Evolutionary conservation across 192 early-diverging fungal species (phyloP).

Genomic region (Neocallimastix lanati): DNA sequence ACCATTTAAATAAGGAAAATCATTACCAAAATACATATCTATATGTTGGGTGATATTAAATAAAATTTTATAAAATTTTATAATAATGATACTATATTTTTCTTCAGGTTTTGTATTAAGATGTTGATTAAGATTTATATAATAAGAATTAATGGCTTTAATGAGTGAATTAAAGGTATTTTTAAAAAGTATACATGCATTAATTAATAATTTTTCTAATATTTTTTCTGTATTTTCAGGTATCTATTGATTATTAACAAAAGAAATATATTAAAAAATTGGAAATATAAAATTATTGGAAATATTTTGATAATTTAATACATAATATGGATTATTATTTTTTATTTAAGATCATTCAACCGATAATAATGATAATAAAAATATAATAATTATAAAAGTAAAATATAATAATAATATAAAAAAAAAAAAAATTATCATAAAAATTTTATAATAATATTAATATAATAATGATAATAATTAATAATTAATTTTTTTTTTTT

Average conservation of each 20-base stretch:
- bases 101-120: neutral
- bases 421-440: too few species aligned
- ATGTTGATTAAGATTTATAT: neutral
- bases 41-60: neutral
- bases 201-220: neutral
- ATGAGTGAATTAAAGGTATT: neutral
- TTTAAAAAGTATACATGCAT: neutral
- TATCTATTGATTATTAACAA: neutral
- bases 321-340: too few species aligned
- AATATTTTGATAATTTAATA: too few species aligned
- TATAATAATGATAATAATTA: too few species aligned
- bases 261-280: too few species aligned
- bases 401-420: too few species aligned
- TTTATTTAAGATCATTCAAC: too few species aligned
- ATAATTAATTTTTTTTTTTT: too few species aligned
- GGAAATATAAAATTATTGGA: too few species aligned
- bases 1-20: neutral
- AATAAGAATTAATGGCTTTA: neutral
- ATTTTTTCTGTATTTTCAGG: neutral
- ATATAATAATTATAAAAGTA: too few species aligned
- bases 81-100: neutral
- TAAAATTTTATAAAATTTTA: neutral
- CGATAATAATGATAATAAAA: too few species aligned
- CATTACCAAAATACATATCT: neutral
- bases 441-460: too few species aligned